These are phyloP conservation scores for Colletotrichum tropicale DNA, from an alignment of 2,329 filamentous ascomycete species.

Conservation along the genomic window DNA sequence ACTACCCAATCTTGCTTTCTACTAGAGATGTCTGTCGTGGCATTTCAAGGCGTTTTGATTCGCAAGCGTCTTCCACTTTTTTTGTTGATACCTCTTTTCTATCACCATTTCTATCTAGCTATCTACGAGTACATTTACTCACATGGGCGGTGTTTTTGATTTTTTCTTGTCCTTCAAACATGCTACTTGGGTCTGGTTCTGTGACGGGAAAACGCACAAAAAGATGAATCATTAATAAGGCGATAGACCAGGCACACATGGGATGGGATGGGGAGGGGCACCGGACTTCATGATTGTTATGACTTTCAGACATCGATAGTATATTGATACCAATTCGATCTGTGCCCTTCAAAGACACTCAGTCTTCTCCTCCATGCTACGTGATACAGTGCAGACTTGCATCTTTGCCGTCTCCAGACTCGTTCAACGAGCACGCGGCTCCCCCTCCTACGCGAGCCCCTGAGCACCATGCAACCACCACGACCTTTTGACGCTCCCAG, in stretches of 20 bases:
- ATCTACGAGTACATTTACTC: background rate
- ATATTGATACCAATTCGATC: conserved; percentile 5
- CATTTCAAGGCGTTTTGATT: background rate
- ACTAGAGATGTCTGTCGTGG: background rate
- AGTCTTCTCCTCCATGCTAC: background rate
- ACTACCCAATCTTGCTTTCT: background rate
- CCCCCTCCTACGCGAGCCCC: background rate
- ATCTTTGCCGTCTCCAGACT: background rate
- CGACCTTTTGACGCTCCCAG: background rate
- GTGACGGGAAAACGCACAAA: background rate
- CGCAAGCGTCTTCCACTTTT: background rate
- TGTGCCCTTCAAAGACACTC: background rate
- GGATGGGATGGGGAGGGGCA: background rate
- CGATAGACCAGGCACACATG: background rate
- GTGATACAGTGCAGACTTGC: background rate
- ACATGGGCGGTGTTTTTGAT: background rate
- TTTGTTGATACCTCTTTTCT: background rate
- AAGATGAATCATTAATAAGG: background rate
- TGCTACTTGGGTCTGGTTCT: background rate
- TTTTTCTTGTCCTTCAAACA: background rate
- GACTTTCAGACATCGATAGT: background rate
- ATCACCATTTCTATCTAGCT: background rate
- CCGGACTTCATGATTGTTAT: background rate
- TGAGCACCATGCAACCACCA: background rate
- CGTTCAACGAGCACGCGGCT: background rate